A percentile compares a stretch with the other conserved stretches of the same genome.
phyloP scores from a whole-genome alignment of 108 stramenopile genomes.

The Nitzschia palea region DNA sequence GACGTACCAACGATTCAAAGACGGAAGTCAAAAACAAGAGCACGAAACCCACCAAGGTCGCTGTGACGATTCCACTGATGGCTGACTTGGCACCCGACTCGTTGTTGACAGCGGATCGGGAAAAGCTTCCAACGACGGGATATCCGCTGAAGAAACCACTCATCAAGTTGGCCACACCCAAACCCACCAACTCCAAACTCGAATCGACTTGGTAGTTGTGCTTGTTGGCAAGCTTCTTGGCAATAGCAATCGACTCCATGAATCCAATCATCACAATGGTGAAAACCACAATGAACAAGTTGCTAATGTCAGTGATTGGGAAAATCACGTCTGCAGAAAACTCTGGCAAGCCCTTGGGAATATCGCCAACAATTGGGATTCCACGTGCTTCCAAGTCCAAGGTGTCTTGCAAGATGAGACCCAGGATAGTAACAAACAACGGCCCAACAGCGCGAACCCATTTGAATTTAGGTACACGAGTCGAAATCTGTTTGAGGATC shows the following conservation, averaged over 20 bases:
- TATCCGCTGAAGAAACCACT: constrained; percentile 63
- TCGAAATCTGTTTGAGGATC: constrained; percentile 29
- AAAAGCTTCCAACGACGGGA: constrained; percentile 73
- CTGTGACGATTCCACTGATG: constrained; percentile 64
- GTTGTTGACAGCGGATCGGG: constrained; percentile 77
- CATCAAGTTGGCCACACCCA: constrained; percentile 73
- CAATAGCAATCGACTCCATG: constrained; percentile 84
- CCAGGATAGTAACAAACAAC: constrained; percentile 45
- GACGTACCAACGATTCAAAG: constrained; percentile 68
- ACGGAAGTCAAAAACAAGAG: constrained; percentile 70
- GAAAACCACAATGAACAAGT: constrained; percentile 36
- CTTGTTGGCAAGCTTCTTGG: constrained; percentile 61
- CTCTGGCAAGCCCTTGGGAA: constrained; percentile 67
- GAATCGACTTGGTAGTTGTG: constrained; percentile 78
- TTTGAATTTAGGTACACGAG: constrained; percentile 39
- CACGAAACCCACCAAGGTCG: constrained; percentile 58
- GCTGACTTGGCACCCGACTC: constrained; percentile 65
- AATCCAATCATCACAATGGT: constrained; percentile 68
- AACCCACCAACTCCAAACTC: constrained; percentile 71
- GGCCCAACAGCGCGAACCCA: constrained; percentile 46
- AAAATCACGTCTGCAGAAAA: constrained; percentile 27
- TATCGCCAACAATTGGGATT: constrained; percentile 60
- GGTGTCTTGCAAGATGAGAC: constrained; percentile 34
- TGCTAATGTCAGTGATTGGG: constrained; percentile 37
- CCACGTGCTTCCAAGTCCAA: constrained; percentile 44